Conservation (phyloP, 495 filamentous ascomycete species). For the Tricharina praecox region DNA sequence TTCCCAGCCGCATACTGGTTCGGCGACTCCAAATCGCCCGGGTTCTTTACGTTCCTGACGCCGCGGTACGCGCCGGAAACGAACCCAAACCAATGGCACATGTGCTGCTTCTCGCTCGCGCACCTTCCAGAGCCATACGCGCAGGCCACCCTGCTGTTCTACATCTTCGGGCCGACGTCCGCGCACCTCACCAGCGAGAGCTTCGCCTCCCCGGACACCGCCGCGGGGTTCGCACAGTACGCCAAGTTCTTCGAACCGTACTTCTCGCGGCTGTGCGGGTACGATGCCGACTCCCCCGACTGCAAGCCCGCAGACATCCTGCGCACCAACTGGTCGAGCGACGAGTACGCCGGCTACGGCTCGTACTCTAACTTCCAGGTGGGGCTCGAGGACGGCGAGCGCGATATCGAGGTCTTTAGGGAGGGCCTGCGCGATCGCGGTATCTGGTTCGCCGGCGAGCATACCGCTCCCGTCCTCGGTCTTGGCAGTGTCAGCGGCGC, state of each 20-base stretch:
- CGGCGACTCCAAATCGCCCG: slow-evolving; percentile 26
- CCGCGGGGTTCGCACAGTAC: slow-evolving; percentile 31
- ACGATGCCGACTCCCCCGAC: slow-evolving; percentile 32
- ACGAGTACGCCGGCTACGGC: slow-evolving; percentile 74
- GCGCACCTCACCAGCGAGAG: slow-evolving; percentile 25
- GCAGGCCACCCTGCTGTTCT: slow-evolving; percentile 85
- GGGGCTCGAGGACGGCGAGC: slow-evolving; percentile 50
- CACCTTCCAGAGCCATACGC: slow-evolving; percentile 41
- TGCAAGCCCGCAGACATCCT: slow-evolving; percentile 48
- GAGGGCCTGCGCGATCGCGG: slow-evolving; percentile 49
- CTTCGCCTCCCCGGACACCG: slow-evolving; percentile 35
- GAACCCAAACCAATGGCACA: slow-evolving; percentile 55
- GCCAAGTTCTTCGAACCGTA: slow-evolving; percentile 56
- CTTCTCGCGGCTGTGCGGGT: slow-evolving; percentile 56
- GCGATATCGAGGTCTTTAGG: slow-evolving; percentile 58
- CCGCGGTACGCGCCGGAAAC: slow-evolving; percentile 42
- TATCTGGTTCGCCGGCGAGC: slow-evolving; percentile 87
- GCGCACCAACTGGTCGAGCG: slow-evolving; percentile 64
- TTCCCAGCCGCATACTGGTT: slow-evolving; percentile 47
- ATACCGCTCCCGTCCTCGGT: slow-evolving; percentile 79
- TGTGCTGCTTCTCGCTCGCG: slow-evolving; percentile 63
- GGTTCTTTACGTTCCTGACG: slow-evolving; percentile 52
- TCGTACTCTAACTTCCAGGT: slow-evolving; percentile 81
- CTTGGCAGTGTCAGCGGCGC: slow-evolving; percentile 77
- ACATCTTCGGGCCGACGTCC: slow-evolving; percentile 50